A percentile compares a stretch with the other conserved stretches of the same genome.
Evolutionary conservation across 495 filamentous ascomycete species (phyloP).

Genomic region (Aspergillus haitiensis): DNA sequence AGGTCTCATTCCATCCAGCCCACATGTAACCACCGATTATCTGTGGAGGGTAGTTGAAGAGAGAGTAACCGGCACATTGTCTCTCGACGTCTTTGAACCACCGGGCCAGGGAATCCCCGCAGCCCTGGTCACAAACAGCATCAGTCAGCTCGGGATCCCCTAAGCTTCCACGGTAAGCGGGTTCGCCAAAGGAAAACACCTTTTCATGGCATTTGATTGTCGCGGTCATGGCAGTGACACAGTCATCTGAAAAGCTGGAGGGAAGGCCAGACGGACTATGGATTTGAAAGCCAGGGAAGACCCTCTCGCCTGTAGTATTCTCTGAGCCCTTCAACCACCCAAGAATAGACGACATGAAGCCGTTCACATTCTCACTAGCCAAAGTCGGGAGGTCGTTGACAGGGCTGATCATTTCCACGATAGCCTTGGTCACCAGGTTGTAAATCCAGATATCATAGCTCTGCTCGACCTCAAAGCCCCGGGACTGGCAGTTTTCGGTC

Average conservation of each 20-base stretch:
- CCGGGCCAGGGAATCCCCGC: background rate
- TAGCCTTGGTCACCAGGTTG: conserved; percentile 73
- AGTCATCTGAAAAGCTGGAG: background rate
- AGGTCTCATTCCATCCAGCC: conserved; percentile 11
- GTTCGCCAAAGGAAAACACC: background rate
- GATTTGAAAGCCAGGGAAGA: conserved; percentile 12
- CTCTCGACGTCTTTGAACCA: conserved; percentile 11
- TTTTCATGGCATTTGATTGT: background rate
- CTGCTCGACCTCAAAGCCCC: conserved; percentile 29
- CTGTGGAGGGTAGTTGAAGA: background rate
- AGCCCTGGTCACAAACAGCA: conserved; percentile 2
- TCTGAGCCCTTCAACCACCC: conserved; percentile 8
- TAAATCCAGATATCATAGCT: conserved; percentile 61
- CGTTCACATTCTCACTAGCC: conserved; percentile 25
- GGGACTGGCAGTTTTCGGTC: conserved; percentile 38
- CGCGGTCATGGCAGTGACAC: conserved; percentile 5
- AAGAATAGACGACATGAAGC: conserved; percentile 21
- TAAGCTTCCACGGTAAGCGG: background rate
- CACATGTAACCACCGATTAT: background rate
- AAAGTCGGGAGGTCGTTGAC: conserved; percentile 17
- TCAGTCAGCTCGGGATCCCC: background rate
- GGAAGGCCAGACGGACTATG: background rate
- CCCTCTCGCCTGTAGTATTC: background rate
- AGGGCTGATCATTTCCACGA: conserved; percentile 64
- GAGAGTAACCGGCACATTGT: background rate